These are phyloP conservation scores for Eucalyptus caleyi DNA, from an alignment of 345 rosid species.

Conservation along the genomic window DNA sequence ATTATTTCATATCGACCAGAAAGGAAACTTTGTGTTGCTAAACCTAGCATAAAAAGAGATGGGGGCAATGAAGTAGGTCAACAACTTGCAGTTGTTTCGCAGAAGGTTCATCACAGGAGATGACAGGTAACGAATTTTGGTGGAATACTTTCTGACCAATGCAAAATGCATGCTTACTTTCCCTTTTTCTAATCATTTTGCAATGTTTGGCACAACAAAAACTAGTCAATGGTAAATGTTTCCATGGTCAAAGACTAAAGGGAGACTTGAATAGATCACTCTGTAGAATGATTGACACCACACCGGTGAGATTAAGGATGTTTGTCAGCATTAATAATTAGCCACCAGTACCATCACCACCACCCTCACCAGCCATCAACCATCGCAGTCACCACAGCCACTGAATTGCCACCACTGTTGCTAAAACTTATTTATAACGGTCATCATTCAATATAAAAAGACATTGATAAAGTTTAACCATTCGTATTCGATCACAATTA, in stretches of 20 bases:
- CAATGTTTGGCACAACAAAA: not conserved
- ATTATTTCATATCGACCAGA: not conserved
- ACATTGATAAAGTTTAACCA: not conserved
- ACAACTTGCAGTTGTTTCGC: not conserved
- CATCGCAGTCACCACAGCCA: not conserved
- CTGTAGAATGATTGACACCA: not conserved
- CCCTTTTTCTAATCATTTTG: not conserved
- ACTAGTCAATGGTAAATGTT: not conserved
- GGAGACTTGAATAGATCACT: not conserved
- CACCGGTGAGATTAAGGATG: not conserved
- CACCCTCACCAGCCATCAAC: not conserved
- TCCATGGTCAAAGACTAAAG: not conserved
- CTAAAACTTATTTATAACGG: not conserved
- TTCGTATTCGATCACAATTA: not conserved
- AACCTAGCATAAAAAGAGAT: not conserved
- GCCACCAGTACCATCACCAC: not conserved
- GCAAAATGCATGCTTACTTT: not conserved
- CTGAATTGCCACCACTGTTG: not conserved
- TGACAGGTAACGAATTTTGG: not conserved
- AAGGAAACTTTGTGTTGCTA: not conserved
- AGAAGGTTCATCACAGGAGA: not conserved
- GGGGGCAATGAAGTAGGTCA: not conserved
- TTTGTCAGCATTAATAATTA: not conserved
- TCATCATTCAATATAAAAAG: not conserved
- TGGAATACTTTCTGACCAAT: not conserved